Percentiles rank a stretch among this genome's conserved stretches.
These are phyloP conservation scores for Sugiyamaella neomexicana DNA, from an alignment of 1,139 yeast species.

Conservation along the genomic window DNA sequence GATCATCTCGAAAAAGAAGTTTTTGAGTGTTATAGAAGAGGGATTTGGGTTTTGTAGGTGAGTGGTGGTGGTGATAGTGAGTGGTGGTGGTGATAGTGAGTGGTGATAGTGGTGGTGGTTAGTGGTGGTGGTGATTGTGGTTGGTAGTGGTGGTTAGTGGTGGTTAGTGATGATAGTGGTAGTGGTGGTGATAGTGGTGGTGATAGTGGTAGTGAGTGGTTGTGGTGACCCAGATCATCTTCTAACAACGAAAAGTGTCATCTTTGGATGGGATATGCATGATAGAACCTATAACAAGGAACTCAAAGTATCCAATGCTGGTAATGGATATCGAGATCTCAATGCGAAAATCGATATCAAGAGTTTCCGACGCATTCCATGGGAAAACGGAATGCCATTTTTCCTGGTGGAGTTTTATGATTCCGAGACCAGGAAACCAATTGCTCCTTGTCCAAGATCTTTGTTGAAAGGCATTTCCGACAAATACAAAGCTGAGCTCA, in stretches of 20 bases:
- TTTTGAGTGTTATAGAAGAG: conserved; percentile 32
- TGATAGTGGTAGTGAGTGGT: too few species aligned
- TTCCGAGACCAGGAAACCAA: conserved; percentile 31
- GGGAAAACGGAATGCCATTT: conserved; percentile 39
- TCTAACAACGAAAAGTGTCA: conserved; percentile 28
- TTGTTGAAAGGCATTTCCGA: conserved; percentile 32
- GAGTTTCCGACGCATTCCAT: conserved; percentile 36
- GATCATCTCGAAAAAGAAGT: conserved; percentile 38
- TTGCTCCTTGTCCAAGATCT: conserved; percentile 41
- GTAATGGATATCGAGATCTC: conserved; percentile 41
- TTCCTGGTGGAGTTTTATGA: conserved; percentile 37
- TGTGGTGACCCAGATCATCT: too few species aligned
- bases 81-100: too few species aligned
- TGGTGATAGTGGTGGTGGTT: too few species aligned
- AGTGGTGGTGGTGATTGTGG: too few species aligned
- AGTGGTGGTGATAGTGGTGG: too few species aligned
- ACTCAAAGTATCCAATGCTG: conserved; percentile 36
- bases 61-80: too few species aligned
- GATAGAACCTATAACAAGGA: conserved; percentile 38
- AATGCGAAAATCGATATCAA: conserved; percentile 36
- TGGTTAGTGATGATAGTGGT: too few species aligned
- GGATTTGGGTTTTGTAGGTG: conserved; percentile 41
- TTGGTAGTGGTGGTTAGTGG: too few species aligned
- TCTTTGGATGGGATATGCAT: conserved; percentile 45
- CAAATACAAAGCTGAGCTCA: conserved; percentile 21